Base-by-base conservation (phyloP, 73 alveolate species). In the Tetrahymena thermophila region DNA sequence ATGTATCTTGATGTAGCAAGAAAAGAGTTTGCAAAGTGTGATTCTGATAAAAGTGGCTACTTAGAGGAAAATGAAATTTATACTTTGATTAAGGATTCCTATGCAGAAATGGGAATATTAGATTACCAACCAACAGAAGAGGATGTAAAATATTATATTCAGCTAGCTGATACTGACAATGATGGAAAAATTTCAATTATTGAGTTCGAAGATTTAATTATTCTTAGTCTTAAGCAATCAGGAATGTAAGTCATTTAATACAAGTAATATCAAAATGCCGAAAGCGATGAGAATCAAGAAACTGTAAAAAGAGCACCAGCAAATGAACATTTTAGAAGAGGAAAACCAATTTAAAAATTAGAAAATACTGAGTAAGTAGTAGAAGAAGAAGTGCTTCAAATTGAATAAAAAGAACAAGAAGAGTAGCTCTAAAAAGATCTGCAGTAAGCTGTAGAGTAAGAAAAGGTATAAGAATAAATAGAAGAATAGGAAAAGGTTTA, bases 111-210 rank as follows among this genome's bases (percentile, higher is more conserved):
- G 95, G 94, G 97, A 0, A 95, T 95, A 89, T 38, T 85, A 34
- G 95, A 95, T 35, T 95, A 95, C 34, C 17, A 85, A 85, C 95
- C 96, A 28, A 95, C 96, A 17, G 43, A 95, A 56, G 95, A 95
- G n/a, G 96, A 85, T 85, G 95, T 95, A 5, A 55, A 44, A 7
- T 44, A 85, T 89, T 95, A 93, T 94, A 95, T 95, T 44, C 44
- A 95, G 37, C 58, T 95, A 93, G 94, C 95, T 28, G 95, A 95
- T 89, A 28, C 95, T 34, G 95, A 95, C 50, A 93, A 57, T 43
- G 96, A 95, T 89, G 95, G 95, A 55, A 89, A 95, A 89, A 94
- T 85, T 25, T 85, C 95, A 10, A 35, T 95, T 50, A 50, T 55
- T 23, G 96, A 95, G n/a, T 89, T 85, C 28, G 94, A 44, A 95